Conservation (phyloP, 148 eudicot genomes). For the Silene uniflora region DNA sequence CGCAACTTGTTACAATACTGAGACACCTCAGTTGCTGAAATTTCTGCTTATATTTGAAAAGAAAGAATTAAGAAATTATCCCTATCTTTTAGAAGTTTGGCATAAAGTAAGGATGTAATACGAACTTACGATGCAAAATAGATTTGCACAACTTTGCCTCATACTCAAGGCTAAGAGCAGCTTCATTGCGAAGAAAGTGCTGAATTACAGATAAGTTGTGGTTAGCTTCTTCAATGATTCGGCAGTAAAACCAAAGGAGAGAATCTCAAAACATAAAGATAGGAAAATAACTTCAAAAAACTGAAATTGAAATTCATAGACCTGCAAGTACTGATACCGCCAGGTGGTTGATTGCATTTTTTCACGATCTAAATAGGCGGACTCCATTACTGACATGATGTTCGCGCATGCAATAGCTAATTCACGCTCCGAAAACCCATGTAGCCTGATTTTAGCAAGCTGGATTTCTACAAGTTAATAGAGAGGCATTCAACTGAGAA, state of each 20-base stretch:
- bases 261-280: too few species aligned
- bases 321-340: slow-evolving; percentile 71
- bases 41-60: slow-evolving; percentile 30
- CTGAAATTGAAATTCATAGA: slow-evolving; percentile 6
- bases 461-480: slow-evolving; percentile 32
- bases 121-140: slow-evolving; percentile 64
- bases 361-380: slow-evolving; percentile 78
- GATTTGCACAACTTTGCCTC: slow-evolving; percentile 79
- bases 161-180: slow-evolving; percentile 66
- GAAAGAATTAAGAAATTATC: neutral
- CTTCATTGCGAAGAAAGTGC: slow-evolving; percentile 80
- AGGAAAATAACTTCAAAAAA: neutral
- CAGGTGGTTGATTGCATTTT: slow-evolving; percentile 68
- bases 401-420: slow-evolving; percentile 52
- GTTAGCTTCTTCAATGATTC: too few species aligned
- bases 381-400: slow-evolving; percentile 75
- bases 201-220: slow-evolving; percentile 17
- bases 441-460: slow-evolving; percentile 63
- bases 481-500: neutral
- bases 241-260: too few species aligned
- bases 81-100: neutral
- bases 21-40: slow-evolving; percentile 59
- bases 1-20: slow-evolving; percentile 51
- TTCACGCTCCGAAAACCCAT: slow-evolving; percentile 79
- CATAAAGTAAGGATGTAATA: neutral